Conservation (phyloP, 441 rosid species). For the Populus hybrid region DNA sequence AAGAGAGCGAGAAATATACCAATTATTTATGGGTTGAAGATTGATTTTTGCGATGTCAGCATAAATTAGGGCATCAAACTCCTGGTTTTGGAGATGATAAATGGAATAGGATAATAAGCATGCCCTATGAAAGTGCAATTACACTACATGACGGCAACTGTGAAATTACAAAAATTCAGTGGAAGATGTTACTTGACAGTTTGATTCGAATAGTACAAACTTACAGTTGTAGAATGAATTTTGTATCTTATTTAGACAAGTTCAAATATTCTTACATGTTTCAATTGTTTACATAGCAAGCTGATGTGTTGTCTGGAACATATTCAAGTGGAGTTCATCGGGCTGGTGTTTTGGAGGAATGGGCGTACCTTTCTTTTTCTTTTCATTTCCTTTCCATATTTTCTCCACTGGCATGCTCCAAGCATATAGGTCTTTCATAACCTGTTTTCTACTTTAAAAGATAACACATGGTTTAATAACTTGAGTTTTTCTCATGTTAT, state of each 20-base stretch:
- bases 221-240: not conserved
- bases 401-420: constrained; percentile 76
- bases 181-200: not conserved
- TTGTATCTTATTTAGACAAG: not conserved
- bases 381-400: constrained; percentile 58
- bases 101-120: no score
- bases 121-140: no score
- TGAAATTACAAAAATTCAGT: not conserved
- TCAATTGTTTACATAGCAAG: constrained; percentile 29
- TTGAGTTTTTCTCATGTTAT: no score
- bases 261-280: not conserved
- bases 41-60: no score
- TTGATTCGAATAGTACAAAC: no score
- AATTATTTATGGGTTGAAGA: no score
- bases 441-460: no score
- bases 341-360: constrained; percentile 81
- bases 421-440: constrained; percentile 51
- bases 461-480: no score
- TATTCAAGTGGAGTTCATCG: constrained; percentile 73
- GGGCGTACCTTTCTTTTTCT: constrained; percentile 59
- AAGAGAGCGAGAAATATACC: no score
- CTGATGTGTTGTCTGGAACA: constrained; percentile 89
- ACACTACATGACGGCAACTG: no score
- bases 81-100: no score
- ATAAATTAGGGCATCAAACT: no score